A percentile compares a stretch with the other conserved stretches of the same genome.
These are phyloP conservation scores for Lachancea fermentati DNA, from an alignment of 805 yeast species.

Conservation along the genomic window DNA sequence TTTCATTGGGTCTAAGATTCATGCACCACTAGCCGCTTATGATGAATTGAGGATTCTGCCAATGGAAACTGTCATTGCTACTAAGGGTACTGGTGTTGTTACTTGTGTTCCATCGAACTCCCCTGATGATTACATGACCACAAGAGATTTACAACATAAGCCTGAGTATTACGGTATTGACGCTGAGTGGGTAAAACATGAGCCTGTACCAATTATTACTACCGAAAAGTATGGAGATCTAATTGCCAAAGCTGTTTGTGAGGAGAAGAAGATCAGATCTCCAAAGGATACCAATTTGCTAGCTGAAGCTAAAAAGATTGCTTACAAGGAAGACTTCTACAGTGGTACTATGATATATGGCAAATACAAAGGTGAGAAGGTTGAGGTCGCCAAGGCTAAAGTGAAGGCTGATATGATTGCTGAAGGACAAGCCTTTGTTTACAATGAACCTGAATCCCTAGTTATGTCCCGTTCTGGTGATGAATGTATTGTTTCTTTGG, in stretches of 20 bases:
- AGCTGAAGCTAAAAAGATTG: slow-evolving; percentile 88
- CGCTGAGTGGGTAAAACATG: slow-evolving; percentile 77
- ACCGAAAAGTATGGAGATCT: slow-evolving; percentile 85
- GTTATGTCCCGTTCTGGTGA: slow-evolving; percentile 96
- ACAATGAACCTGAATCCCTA: slow-evolving; percentile 87
- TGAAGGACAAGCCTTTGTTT: slow-evolving; percentile 74
- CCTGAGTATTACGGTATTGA: slow-evolving; percentile 85
- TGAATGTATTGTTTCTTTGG: slow-evolving; percentile 91
- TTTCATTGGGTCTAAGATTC: slow-evolving; percentile 80
- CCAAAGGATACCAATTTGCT: slow-evolving; percentile 87
- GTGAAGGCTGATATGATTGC: slow-evolving; percentile 77
- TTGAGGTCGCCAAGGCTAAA: slow-evolving; percentile 84
- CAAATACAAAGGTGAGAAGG: slow-evolving; percentile 79
- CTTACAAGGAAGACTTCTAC: slow-evolving; percentile 95
- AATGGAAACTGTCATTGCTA: slow-evolving; percentile 93
- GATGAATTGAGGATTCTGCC: slow-evolving; percentile 79
- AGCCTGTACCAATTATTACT: slow-evolving; percentile 64
- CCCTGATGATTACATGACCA: slow-evolving; percentile 92
- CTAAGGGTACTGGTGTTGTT: slow-evolving; percentile 98
- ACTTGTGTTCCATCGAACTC: slow-evolving; percentile 99
- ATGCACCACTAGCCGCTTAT: slow-evolving; percentile 74
- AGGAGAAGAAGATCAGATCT: slow-evolving; percentile 84
- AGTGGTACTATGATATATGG: slow-evolving; percentile 80
- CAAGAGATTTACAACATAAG: slow-evolving; percentile 76
- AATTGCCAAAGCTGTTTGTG: slow-evolving; percentile 79